Percentiles rank a stretch among this genome's conserved stretches.
These are phyloP conservation scores for Berberis thunbergii DNA, from an alignment of 164 flowering plant species.

Conservation along the genomic window DNA sequence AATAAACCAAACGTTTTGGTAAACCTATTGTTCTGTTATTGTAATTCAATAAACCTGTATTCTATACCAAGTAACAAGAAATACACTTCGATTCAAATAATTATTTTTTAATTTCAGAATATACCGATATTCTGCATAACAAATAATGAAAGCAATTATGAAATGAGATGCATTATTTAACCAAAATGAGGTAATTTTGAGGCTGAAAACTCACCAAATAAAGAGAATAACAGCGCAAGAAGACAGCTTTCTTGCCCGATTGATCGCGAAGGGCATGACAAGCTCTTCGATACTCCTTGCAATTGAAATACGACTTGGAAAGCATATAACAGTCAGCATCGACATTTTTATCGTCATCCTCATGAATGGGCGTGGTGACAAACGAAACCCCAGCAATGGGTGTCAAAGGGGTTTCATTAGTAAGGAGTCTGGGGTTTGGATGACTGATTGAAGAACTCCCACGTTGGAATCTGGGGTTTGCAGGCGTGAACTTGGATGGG, in stretches of 20 bases:
- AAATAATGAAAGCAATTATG: not conserved
- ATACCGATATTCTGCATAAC: no score
- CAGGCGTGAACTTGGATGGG: conserved; percentile 69
- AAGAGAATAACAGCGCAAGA: conserved; percentile 85
- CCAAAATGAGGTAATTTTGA: not conserved
- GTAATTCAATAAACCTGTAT: no score
- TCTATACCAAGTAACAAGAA: no score
- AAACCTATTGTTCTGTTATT: no score
- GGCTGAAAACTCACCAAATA: conserved; percentile 52
- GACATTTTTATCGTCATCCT: conserved; percentile 49
- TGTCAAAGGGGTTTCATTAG: conserved; percentile 46
- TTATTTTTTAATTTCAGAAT: no score
- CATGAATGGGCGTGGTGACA: conserved; percentile 50
- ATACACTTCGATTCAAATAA: no score
- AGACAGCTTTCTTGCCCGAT: conserved; percentile 67
- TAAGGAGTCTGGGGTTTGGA: conserved; percentile 25
- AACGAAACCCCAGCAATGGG: conserved; percentile 60
- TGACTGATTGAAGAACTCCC: conserved; percentile 82
- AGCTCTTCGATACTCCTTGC: conserved; percentile 82
- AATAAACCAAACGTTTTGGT: no score
- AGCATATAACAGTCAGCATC: conserved; percentile 65
- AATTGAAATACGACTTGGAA: conserved; percentile 86
- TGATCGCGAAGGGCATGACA: conserved; percentile 88
- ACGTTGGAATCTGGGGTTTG: conserved; percentile 73
- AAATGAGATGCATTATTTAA: no score